A percentile compares a stretch with the other conserved stretches of the same genome.
phyloP scores from a whole-genome alignment of 257 asterid species.

The Orobanche coerulescens region DNA sequence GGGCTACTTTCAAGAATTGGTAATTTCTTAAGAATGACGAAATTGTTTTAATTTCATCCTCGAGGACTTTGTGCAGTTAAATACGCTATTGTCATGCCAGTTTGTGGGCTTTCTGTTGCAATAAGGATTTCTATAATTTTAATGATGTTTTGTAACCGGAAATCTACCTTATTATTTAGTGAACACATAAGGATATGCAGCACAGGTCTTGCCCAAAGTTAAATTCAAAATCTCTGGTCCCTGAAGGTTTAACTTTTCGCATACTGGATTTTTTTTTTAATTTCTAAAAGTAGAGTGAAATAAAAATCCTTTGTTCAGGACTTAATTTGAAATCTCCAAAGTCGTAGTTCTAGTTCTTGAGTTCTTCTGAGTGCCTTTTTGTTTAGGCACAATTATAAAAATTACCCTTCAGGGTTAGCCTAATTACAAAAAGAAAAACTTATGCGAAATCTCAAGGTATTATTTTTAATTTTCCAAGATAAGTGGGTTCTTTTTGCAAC shows the following conservation, averaged over 20 bases:
- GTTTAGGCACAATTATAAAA: too few relatives aligned
- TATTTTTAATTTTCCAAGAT: too few relatives aligned
- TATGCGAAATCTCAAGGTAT: too few relatives aligned
- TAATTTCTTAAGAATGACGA: not conserved
- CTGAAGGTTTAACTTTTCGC: not conserved
- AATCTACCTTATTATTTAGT: not conserved
- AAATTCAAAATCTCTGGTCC: not conserved
- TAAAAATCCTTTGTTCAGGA: not conserved
- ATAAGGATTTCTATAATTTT: constrained; percentile 2
- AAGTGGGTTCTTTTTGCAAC: too few relatives aligned
- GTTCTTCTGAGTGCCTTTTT: constrained; percentile 1
- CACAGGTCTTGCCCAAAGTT: not conserved
- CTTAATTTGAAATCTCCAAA: not conserved
- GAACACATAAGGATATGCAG: not conserved
- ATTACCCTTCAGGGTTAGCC: too few relatives aligned
- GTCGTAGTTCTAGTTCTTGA: not conserved
- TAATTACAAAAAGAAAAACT: too few relatives aligned
- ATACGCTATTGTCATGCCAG: not conserved
- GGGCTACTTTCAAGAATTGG: not conserved
- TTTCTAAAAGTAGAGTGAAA: not conserved
- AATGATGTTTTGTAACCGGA: not conserved
- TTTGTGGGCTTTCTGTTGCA: not conserved
- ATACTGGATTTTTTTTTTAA: not conserved
- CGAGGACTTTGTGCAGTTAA: not conserved
- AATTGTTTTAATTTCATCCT: not conserved